Percentiles rank a stretch among this genome's conserved stretches.
These are phyloP conservation scores for Tubosaeta sp. DNA, from an alignment of 768 basidiomycete species.

Conservation along the genomic window DNA sequence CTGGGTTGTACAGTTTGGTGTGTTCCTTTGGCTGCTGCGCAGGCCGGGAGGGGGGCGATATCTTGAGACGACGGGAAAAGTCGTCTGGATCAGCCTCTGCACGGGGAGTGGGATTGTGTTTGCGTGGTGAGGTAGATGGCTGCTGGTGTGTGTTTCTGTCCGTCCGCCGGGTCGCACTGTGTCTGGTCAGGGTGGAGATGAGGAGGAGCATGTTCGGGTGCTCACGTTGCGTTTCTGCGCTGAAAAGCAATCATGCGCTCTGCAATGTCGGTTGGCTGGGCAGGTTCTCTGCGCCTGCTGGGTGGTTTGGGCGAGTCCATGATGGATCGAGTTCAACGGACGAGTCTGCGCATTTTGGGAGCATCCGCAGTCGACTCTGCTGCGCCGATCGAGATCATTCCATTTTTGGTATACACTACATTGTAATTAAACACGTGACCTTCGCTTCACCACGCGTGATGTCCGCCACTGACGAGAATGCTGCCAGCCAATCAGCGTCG, in stretches of 20 bases:
- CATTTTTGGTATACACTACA: slow-evolving; percentile 19
- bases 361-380: slow-evolving; percentile 30
- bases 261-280: slow-evolving; percentile 46
- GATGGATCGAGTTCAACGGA: slow-evolving; percentile 2
- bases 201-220: slow-evolving; percentile 9
- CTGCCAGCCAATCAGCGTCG: slow-evolving; percentile 5
- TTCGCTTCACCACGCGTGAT: slow-evolving; percentile 26
- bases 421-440: slow-evolving; percentile 15
- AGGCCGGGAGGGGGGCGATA: slow-evolving; percentile 49
- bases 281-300: slow-evolving; percentile 33
- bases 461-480: slow-evolving; percentile 31
- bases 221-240: slow-evolving; percentile 58
- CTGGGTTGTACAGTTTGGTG: slow-evolving; percentile 67
- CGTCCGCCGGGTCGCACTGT: slow-evolving; percentile 42
- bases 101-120: slow-evolving; percentile 18
- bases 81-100: slow-evolving; percentile 64
- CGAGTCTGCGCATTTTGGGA: slow-evolving; percentile 19
- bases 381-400: slow-evolving; percentile 34
- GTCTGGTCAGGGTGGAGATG: slow-evolving; percentile 3
- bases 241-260: slow-evolving; percentile 66
- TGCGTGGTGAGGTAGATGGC: slow-evolving; percentile 13
- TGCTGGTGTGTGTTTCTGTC: slow-evolving; percentile 29
- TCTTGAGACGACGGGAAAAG: slow-evolving; percentile 67
- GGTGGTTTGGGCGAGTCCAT: slow-evolving; percentile 30
- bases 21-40: slow-evolving; percentile 33